Evolutionary conservation across 257 asterid species (phyloP), one percentile per base, ranked within the genome.

Genomic region (Fraxinus quadrangulata): DNA sequence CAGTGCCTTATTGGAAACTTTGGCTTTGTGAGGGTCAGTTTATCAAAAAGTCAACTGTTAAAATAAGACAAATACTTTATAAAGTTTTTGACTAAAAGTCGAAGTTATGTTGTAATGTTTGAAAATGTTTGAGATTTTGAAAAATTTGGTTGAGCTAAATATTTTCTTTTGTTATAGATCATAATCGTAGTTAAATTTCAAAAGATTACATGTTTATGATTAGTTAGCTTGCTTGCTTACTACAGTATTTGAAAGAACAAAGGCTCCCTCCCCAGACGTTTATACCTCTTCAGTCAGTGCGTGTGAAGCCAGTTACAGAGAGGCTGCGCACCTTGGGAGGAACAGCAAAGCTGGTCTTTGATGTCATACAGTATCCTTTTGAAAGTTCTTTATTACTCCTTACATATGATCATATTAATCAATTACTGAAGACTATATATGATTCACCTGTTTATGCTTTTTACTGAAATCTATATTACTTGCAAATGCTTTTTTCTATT

Each of bases 201-300:
- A 28, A 59, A 72, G 39, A 26, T 71, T 77, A 37, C 70, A 42
- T 59, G 77, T 66, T 81, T 76, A 45, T 83, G 76, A 84, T 80
- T 69, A 54, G 33, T 69, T 34, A 24, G 33, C 74, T 81, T 84
- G 67, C 82, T 79, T 84, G 74, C 72, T 75, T 83, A 59, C 94
- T 83, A 59, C 94, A 96, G 99, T 96, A 96, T 87, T 78, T 93
- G 88, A 96, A 96, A 83, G 97, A 93, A 85, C 99, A 96, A 82
- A 88, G 96, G 91, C 98, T 96, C 80, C 98, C 99, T 74, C 98
- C 99, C 68, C 97, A 89, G 88, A 96, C 98, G 71, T 96, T 96
- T 85, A 96, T 96, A 79, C 99, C 99, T 79, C 97, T 93, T 80
- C 87, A 83, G 81, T 90, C 98, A 19, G 97, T 96, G 79, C 97